phyloP scores from a whole-genome alignment of 495 filamentous ascomycete species.

The Apiosordaria backusii region DNA sequence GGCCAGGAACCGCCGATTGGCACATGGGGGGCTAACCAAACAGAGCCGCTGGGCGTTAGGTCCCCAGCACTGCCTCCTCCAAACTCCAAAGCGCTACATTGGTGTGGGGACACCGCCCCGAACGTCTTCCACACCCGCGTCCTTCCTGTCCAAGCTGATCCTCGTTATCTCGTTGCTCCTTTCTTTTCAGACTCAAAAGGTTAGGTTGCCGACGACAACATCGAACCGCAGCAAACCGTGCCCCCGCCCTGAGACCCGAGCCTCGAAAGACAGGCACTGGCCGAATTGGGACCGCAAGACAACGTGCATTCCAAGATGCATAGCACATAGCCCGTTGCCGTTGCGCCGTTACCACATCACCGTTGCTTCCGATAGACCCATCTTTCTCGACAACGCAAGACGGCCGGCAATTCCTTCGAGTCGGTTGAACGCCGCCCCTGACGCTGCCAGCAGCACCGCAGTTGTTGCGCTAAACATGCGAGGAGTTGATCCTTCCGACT shows the following conservation, averaged over 20 bases:
- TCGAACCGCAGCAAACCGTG: not conserved
- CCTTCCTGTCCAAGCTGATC: not conserved
- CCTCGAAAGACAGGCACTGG: not conserved
- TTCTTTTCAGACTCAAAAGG: not conserved
- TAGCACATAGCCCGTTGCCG: conserved; percentile 10
- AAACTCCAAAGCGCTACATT: not conserved
- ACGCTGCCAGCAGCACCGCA: not conserved
- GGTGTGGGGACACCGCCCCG: not conserved
- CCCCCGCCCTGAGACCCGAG: not conserved
- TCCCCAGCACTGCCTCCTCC: not conserved
- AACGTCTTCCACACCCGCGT: not conserved
- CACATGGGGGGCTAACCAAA: not conserved
- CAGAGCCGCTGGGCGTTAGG: not conserved
- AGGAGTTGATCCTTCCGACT: not conserved
- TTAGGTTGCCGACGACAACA: not conserved
- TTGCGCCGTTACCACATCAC: conserved; percentile 1
- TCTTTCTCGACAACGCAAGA: not conserved
- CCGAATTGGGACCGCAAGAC: not conserved
- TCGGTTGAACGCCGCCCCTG: not conserved
- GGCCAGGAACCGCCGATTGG: not conserved
- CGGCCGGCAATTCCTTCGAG: not conserved
- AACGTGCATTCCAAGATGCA: conserved; percentile 10
- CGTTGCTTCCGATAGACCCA: not conserved
- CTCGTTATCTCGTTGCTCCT: not conserved
- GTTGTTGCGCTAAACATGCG: not conserved